Conservation (phyloP, 768 basidiomycete species). For the Tephrocybe sp. region DNA sequence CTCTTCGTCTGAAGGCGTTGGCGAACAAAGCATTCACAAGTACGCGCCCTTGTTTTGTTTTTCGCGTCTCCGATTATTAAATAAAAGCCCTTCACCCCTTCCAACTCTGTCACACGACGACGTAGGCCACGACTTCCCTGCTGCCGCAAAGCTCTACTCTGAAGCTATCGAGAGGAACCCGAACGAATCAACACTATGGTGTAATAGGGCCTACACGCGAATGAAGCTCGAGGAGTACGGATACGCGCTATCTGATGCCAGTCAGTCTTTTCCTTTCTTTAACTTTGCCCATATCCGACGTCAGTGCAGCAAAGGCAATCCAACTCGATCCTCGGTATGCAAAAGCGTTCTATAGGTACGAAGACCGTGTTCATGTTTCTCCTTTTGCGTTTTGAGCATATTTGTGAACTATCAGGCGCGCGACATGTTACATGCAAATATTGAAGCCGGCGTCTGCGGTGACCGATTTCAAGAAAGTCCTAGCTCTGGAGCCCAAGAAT, state of each 20-base stretch:
- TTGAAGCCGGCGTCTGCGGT: slow-evolving; percentile 86
- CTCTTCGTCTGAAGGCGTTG: slow-evolving; percentile 71
- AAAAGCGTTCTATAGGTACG: slow-evolving; percentile 85
- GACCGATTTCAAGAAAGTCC: slow-evolving; percentile 82
- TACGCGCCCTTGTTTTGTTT: slow-evolving; percentile 30
- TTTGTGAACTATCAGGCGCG: slow-evolving; percentile 54
- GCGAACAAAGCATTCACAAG: slow-evolving; percentile 89
- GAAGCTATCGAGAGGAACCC: slow-evolving; percentile 88
- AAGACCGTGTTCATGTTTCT: slow-evolving; percentile 4
- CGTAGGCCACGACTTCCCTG: slow-evolving; percentile 70
- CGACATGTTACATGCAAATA: slow-evolving; percentile 87
- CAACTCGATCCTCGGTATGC: slow-evolving; percentile 85
- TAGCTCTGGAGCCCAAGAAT: slow-evolving; percentile 85
- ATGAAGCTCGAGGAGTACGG: slow-evolving; percentile 94
- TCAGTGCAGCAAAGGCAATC: slow-evolving; percentile 71
- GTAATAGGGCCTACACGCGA: slow-evolving; percentile 89
- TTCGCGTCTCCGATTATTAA: slow-evolving; percentile 4
- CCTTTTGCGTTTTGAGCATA: not conserved
- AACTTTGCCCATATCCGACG: slow-evolving; percentile 7
- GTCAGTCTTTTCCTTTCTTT: slow-evolving; percentile 46
- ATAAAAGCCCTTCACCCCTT: not conserved
- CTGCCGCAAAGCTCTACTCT: slow-evolving; percentile 78
- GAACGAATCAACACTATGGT: slow-evolving; percentile 86
- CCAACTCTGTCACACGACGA: slow-evolving; percentile 6
- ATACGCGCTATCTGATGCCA: slow-evolving; percentile 85